These are phyloP conservation scores for Abortiporus biennis DNA, from an alignment of 1,284 basidiomycete species.

Conservation along the genomic window DNA sequence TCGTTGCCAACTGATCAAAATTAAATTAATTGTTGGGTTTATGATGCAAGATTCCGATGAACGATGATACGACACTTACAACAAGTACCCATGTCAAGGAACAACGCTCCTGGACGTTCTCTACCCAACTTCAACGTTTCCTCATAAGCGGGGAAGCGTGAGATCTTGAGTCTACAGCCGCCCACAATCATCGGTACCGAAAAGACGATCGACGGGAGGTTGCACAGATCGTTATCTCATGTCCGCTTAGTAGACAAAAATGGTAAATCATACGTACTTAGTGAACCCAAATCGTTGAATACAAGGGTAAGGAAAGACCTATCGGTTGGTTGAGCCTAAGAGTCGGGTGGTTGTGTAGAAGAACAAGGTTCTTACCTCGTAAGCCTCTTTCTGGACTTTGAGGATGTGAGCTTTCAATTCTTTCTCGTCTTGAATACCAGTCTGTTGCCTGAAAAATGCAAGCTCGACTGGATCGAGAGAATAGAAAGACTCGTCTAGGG, in stretches of 20 bases:
- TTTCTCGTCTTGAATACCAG: constrained; percentile 33
- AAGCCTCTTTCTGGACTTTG: constrained; percentile 37
- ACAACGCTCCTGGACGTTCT: constrained; percentile 34
- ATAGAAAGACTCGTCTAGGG: constrained; percentile 17
- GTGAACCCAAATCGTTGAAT: constrained; percentile 36
- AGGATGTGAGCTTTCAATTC: constrained; percentile 40
- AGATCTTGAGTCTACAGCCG: constrained; percentile 18
- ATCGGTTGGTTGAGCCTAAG: not conserved
- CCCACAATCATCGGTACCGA: too few relatives aligned
- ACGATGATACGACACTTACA: constrained; percentile 29
- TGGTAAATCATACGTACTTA: constrained; percentile 21
- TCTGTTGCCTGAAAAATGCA: constrained; percentile 33
- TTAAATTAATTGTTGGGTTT: not conserved
- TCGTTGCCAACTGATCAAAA: constrained; percentile 37
- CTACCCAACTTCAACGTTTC: constrained; percentile 32
- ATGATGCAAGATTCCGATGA: not conserved
- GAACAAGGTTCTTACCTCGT: constrained; percentile 22
- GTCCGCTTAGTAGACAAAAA: constrained; percentile 16
- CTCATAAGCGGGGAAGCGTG: constrained; percentile 36
- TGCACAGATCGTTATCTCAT: constrained; percentile 11
- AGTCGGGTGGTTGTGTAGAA: not conserved
- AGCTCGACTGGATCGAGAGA: constrained; percentile 22
- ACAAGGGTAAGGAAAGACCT: constrained; percentile 35
- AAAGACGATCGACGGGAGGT: not conserved
- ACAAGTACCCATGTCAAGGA: constrained; percentile 44